A percentile compares a stretch with the other conserved stretches of the same genome.
These are phyloP conservation scores for Lophiostoma macrostomum DNA, from an alignment of 495 filamentous ascomycete genomes.

Conservation along the genomic window DNA sequence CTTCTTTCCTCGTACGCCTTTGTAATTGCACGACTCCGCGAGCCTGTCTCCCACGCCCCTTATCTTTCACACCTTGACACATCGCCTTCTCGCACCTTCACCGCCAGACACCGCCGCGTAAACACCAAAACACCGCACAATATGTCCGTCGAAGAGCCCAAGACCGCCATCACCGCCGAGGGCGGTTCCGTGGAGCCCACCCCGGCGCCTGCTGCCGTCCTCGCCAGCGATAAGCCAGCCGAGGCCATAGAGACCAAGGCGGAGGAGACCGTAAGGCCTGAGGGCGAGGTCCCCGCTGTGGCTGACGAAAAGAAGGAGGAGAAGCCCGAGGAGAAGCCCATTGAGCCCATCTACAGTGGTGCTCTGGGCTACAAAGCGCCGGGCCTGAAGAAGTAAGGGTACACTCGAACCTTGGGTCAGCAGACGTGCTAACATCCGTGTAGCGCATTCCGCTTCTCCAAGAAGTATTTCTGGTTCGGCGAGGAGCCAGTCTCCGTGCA, in stretches of 20 bases:
- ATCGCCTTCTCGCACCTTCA: neutral
- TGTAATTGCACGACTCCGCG: constrained; percentile 23
- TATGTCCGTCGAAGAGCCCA: constrained; percentile 30
- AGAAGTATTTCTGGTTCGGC: constrained; percentile 92
- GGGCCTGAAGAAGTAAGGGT: constrained; percentile 86
- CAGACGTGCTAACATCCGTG: constrained; percentile 28
- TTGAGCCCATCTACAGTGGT: constrained; percentile 70
- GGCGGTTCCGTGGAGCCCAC: constrained; percentile 43
- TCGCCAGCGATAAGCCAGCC: constrained; percentile 48
- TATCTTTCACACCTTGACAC: neutral
- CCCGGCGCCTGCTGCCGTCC: constrained; percentile 36
- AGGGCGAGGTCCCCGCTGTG: constrained; percentile 49
- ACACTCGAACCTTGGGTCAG: neutral
- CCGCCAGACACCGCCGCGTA: neutral
- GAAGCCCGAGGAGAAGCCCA: constrained; percentile 53
- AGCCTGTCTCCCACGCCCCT: constrained; percentile 9
- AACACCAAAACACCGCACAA: constrained; percentile 6
- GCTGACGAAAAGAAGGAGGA: constrained; percentile 45
- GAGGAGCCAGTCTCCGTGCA: constrained; percentile 74
- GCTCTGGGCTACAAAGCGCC: constrained; percentile 81
- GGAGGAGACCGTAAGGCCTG: constrained; percentile 46
- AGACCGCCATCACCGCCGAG: constrained; percentile 29
- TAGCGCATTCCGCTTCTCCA: constrained; percentile 64
- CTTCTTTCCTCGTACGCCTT: constrained; percentile 22
- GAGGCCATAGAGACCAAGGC: constrained; percentile 41